Conservation (phyloP, 192 early-diverging fungal species). For the Coemansia sp. region DNA sequence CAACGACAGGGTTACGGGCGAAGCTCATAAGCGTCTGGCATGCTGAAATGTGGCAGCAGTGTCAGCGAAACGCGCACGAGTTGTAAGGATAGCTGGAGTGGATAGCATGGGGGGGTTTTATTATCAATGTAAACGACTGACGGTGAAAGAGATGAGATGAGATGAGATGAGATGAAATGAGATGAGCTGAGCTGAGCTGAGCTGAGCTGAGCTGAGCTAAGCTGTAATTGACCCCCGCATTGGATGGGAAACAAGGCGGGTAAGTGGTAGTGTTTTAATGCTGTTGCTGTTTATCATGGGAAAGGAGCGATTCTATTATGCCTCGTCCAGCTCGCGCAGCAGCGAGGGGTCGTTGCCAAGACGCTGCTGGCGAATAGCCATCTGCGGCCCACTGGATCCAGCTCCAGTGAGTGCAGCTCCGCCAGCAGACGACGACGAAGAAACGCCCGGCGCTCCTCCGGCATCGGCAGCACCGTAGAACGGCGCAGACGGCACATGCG, state of each 20-base stretch:
- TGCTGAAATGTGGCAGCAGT: neutral
- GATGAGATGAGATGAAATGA: too few species aligned
- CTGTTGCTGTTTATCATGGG: neutral
- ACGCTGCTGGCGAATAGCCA: neutral
- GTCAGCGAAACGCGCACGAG: neutral
- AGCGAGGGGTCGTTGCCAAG: constrained; percentile 17
- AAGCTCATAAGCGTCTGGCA: constrained; percentile 8
- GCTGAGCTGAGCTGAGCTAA: too few species aligned
- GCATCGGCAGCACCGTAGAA: neutral
- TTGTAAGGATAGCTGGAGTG: neutral
- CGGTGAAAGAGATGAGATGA: too few species aligned
- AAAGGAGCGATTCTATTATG: constrained; percentile 11
- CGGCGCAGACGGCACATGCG: neutral
- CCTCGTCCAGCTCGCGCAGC: constrained; percentile 40
- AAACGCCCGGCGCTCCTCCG: neutral
- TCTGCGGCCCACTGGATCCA: neutral
- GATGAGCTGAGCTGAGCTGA: too few species aligned
- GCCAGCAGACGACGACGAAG: neutral
- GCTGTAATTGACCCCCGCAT: too few species aligned
- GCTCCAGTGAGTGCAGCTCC: too few species aligned
- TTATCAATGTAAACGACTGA: neutral
- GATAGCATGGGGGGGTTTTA: neutral
- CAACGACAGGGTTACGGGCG: constrained; percentile 22
- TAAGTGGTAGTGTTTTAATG: neutral
- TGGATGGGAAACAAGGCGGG: neutral